Evolutionary conservation across 768 basidiomycete species (phyloP), one percentile per base, ranked within the genome.

Genomic region (Naganishia randhawae): DNA sequence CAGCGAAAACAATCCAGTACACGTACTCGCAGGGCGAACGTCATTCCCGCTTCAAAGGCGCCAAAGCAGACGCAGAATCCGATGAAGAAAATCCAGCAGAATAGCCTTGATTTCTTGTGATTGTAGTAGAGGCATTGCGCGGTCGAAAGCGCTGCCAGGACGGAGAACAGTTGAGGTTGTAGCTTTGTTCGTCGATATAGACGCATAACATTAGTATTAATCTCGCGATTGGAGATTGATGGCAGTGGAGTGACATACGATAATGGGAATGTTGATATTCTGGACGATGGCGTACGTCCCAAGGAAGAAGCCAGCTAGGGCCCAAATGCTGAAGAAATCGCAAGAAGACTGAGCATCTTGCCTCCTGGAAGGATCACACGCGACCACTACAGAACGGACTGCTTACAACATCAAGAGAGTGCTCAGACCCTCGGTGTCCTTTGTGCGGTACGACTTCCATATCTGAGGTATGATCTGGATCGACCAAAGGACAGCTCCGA

Each of bases 91-190:
- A 80, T 57, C 37, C 80, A 50, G 11, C 84, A 73, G 1, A 73
- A 67, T 2, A 50, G 14, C 14, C 63, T 71, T 0, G 85, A 82
- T 33, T 83, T 81, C n/a, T 80, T 79, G 0, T 77, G 74, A 17
- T 81, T 84, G 73, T 91, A 91, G 75, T 88, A 85, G 63, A 87
- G 81, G 71, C 89, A 90, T 85, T 92, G 79, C 0, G 83, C 83
- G 85, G 87, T 89, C 2, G 86, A 87, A 13, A 88, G 71, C 3
- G 88, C 80, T 0, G 83, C 80, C 14, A 92, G 80, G 29, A 84
- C 80, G 0, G 84, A 85, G 74, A 91, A 89, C 1, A 73, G 65
- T 66, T 81, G 81, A 5, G 81, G 80, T 66, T 80, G 78, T 55
- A 77, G 73, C 37, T 55, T 32, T 52, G 37, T 39, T 25, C 14